Base-by-base conservation (phyloP, 1,284 basidiomycete species). In the Cryptococcus depauperatus region DNA sequence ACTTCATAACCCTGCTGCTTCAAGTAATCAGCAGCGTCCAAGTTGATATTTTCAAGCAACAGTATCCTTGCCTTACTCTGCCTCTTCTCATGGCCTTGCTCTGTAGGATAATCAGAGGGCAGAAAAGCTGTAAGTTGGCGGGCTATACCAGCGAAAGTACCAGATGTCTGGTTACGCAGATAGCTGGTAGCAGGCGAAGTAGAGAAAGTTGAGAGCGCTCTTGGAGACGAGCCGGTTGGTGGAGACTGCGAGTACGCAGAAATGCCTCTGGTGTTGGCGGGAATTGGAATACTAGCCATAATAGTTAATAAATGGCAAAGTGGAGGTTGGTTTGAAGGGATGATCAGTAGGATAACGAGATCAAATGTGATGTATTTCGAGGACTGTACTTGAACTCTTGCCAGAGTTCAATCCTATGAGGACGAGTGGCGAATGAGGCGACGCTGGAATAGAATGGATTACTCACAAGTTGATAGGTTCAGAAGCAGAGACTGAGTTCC, bases 21-120 rank as follows among this genome's bases (percentile, higher is more conserved):
- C 74, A 98, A 84, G 50, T 82, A 77, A 27, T 76, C 73, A 44
- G 95, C 88, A 19, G 95, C 95, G 33, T 90, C 86, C 66, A 83
- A 78, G 71, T 84, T 91, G 75, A 98, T 92, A 68, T 97, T 97
- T 73, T 97, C 93, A 52, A 98, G 78, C 42, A 98, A 74, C 46
- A 98, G 77, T 41, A 97, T 54, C 51, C 46, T 62, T 33, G 62
- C 50, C 46, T 62, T 65, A 29, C 62, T 64, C 38, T 64, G 58
- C 47, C 61, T 55, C 47, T 58, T 59, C 26, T 48, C 49, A 2
- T 52, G 57, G 42, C 57, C 58, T 42, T 57, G 58, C 22, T 47
- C 49, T 4, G 58, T 26, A 5, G 67, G 67, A 57, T 66, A 68
- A 11, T 55, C 48, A 19, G 62, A 39, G 19, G 69, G 69, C 9